Percentiles rank a stretch among this genome's conserved stretches.
Evolutionary conservation across 257 asterid species (phyloP).

Genomic region (Asclepias syriaca): DNA sequence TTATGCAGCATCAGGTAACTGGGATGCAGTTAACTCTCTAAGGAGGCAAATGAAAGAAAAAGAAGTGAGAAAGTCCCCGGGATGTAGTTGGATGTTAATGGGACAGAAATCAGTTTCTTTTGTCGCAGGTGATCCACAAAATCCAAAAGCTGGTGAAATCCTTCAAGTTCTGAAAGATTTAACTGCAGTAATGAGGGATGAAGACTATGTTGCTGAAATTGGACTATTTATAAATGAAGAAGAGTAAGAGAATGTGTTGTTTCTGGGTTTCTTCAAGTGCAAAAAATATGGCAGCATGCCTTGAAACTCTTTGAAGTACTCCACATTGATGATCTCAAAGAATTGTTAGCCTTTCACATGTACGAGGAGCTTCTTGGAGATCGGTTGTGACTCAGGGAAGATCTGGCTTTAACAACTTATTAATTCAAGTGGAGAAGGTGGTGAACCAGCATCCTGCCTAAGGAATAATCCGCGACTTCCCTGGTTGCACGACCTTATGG

Average conservation of each 20-base stretch:
- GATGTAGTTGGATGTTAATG: constrained; percentile 57
- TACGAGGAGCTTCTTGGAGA: neutral
- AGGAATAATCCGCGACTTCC: no score
- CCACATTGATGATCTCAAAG: neutral
- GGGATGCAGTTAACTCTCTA: constrained; percentile 61
- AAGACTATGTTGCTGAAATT: constrained; percentile 17
- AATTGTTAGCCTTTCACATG: neutral
- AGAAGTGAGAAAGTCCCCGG: constrained; percentile 62
- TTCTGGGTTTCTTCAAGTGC: neutral
- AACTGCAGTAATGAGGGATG: constrained; percentile 29
- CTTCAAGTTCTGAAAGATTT: constrained; percentile 24
- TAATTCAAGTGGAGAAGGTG: neutral
- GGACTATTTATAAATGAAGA: constrained; percentile 15
- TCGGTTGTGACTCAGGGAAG: neutral
- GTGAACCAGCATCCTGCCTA: neutral
- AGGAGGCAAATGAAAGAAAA: constrained; percentile 62
- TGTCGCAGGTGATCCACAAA: constrained; percentile 36
- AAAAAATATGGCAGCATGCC: neutral
- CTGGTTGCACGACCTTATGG: neutral
- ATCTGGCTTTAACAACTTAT: neutral
- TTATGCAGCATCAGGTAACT: constrained; percentile 74
- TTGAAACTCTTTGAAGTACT: neutral
- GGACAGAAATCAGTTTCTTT: constrained; percentile 25
- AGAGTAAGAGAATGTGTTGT: neutral
- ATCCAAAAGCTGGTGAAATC: constrained; percentile 28